Evolutionary conservation across 2,329 filamentous ascomycete species (phyloP).

Genomic region (Cercospora sojina): DNA sequence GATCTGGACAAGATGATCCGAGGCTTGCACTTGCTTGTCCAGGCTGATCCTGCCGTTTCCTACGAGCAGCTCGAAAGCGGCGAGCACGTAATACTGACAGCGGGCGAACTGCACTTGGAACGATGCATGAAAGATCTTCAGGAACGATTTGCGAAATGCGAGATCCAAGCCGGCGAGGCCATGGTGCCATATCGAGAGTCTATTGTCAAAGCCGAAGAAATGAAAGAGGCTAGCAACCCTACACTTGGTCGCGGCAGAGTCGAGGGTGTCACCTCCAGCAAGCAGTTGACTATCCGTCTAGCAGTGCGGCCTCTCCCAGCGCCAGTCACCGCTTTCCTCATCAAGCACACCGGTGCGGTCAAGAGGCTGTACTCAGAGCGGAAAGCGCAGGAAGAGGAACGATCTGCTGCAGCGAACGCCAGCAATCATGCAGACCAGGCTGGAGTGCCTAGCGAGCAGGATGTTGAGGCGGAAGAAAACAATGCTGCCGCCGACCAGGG

Average conservation of each 20-base stretch:
- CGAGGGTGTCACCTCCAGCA: constrained; percentile 73
- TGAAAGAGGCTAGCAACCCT: constrained; percentile 83
- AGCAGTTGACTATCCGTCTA: constrained; percentile 76
- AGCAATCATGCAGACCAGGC: constrained; percentile 32
- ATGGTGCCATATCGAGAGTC: constrained; percentile 96
- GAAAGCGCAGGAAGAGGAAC: constrained; percentile 51
- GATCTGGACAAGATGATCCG: constrained; percentile 94
- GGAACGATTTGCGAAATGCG: constrained; percentile 88
- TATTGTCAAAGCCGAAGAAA: constrained; percentile 79
- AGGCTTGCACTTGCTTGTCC: constrained; percentile 81
- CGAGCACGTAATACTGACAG: constrained; percentile 91
- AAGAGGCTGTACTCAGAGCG: constrained; percentile 75
- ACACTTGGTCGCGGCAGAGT: constrained; percentile 82
- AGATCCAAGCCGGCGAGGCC: constrained; percentile 88
- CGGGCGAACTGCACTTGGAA: constrained; percentile 91
- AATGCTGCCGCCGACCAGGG: constrained; percentile 57
- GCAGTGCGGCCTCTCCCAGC: constrained; percentile 75
- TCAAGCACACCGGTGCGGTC: constrained; percentile 73
- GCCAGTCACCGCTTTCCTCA: constrained; percentile 78
- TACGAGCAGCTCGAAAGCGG: constrained; percentile 92
- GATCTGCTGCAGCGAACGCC: constrained; percentile 39
- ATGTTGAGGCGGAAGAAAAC: constrained; percentile 48
- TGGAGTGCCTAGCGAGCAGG: constrained; percentile 39
- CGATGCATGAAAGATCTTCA: constrained; percentile 88
- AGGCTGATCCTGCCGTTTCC: constrained; percentile 92